These are phyloP conservation scores for Macadamia integrifolia DNA, from an alignment of 164 flowering plant species.

Conservation along the genomic window DNA sequence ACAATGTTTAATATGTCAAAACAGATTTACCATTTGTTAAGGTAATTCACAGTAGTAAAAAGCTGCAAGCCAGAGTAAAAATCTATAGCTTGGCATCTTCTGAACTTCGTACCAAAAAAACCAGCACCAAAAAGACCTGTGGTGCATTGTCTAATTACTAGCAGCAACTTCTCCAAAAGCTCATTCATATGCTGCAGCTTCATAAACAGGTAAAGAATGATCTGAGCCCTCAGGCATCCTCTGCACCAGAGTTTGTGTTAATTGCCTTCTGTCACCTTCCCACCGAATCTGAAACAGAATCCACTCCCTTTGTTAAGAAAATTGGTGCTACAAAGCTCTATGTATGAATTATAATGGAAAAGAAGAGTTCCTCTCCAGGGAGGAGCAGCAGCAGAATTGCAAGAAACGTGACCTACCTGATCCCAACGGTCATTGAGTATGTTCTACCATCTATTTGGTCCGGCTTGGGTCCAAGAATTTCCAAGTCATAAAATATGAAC, in stretches of 20 bases:
- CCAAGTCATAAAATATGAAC: too few species aligned
- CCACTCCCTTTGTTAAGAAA: neutral
- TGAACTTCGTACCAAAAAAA: constrained; percentile 13
- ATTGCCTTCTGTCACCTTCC: constrained; percentile 24
- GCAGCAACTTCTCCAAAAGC: constrained; percentile 14
- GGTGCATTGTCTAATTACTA: constrained; percentile 7
- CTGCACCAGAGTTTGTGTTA: constrained; percentile 2
- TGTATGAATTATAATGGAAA: too few species aligned
- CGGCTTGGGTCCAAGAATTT: too few species aligned
- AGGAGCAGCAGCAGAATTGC: too few species aligned
- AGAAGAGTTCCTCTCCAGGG: too few species aligned
- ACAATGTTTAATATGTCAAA: neutral
- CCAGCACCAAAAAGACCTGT: constrained; percentile 16
- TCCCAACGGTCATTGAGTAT: too few species aligned
- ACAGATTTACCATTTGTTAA: neutral
- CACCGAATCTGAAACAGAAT: constrained; percentile 25
- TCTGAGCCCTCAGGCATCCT: constrained; percentile 6
- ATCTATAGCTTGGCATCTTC: constrained; percentile 7
- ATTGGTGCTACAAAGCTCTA: neutral
- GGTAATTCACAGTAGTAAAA: neutral
- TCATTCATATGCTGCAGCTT: constrained; percentile 23
- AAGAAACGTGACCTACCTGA: too few species aligned
- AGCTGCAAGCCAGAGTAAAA: neutral
- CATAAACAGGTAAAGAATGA: constrained; percentile 15
- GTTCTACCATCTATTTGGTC: too few species aligned